phyloP scores from a whole-genome alignment of 1,284 basidiomycete genomes.

The Phylloboletellus chloephorus region DNA sequence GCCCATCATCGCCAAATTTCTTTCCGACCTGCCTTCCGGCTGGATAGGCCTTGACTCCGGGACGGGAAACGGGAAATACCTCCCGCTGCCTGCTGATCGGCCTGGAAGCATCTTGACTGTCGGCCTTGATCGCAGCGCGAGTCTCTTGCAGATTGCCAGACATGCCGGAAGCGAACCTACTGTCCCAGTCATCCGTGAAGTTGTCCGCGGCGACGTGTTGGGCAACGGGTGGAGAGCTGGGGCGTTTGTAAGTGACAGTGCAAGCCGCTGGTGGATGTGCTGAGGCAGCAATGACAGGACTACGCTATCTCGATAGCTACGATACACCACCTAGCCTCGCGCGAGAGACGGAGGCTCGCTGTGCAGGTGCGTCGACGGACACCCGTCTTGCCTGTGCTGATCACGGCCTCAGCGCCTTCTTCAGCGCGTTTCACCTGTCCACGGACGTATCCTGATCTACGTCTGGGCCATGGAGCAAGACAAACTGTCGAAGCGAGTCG shows the following conservation, averaged over 20 bases:
- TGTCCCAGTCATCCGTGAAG: slow-evolving; percentile 49
- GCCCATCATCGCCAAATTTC: slow-evolving; percentile 86
- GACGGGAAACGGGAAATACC: slow-evolving; percentile 97
- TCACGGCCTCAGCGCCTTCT: slow-evolving; percentile 51
- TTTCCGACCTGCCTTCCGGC: slow-evolving; percentile 68
- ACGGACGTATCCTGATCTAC: slow-evolving; percentile 85
- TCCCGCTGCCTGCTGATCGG: slow-evolving; percentile 60
- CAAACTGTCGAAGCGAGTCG: slow-evolving; percentile 64
- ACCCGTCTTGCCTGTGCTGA: slow-evolving; percentile 2
- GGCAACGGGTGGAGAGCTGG: slow-evolving; percentile 65
- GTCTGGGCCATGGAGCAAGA: slow-evolving; percentile 99
- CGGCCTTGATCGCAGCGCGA: slow-evolving; percentile 78
- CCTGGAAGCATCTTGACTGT: slow-evolving; percentile 64
- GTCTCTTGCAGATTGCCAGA: slow-evolving; percentile 72
- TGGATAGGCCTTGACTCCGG: slow-evolving; percentile 91
- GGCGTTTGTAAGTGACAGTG: slow-evolving; percentile 63
- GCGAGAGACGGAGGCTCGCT: slow-evolving; percentile 62
- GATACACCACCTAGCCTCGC: slow-evolving; percentile 87
- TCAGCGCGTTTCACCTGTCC: slow-evolving; percentile 52
- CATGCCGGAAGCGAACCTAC: slow-evolving; percentile 41
- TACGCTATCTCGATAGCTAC: slow-evolving; percentile 94
- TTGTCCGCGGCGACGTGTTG: slow-evolving; percentile 70
- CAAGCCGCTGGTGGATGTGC: neutral
- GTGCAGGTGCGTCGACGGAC: slow-evolving; percentile 51
- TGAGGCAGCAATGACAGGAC: slow-evolving; percentile 51